Conservation (phyloP, 2,329 filamentous ascomycete genomes). For the Colletotrichum orchidophilum region DNA sequence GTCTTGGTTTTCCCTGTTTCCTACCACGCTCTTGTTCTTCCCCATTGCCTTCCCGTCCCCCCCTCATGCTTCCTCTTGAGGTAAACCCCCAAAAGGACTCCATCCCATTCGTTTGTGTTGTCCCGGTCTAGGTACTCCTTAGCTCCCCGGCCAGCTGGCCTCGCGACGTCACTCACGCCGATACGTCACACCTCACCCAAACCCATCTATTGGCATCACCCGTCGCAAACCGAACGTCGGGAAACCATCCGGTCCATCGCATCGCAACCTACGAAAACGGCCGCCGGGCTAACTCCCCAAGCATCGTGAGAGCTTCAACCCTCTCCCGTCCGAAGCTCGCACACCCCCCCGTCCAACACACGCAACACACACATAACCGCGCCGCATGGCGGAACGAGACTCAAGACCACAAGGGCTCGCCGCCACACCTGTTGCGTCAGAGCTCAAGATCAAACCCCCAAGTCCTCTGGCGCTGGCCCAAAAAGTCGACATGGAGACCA, state of each 20-base stretch:
- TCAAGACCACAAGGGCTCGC: slow-evolving; percentile 30
- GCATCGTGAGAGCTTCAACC: not conserved
- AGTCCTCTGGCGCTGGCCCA: slow-evolving; percentile 45
- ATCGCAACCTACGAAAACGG: not conserved
- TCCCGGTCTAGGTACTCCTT: slow-evolving; percentile 1
- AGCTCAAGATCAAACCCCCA: slow-evolving; percentile 37
- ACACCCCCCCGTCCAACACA: not conserved
- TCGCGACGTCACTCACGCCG: slow-evolving; percentile 26
- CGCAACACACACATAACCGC: not conserved
- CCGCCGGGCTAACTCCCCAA: not conserved
- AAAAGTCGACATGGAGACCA: slow-evolving; percentile 35
- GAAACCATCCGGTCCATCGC: not conserved
- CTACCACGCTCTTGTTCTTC: not conserved
- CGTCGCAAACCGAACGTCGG: slow-evolving; percentile 24
- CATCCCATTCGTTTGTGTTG: not conserved
- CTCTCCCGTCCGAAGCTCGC: not conserved
- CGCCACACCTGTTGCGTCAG: slow-evolving; percentile 19
- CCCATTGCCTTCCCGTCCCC: not conserved
- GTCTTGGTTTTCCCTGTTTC: not conserved
- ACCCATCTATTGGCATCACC: not conserved
- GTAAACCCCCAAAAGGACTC: not conserved
- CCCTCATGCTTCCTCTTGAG: not conserved
- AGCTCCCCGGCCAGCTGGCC: slow-evolving; percentile 4
- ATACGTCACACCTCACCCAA: slow-evolving; percentile 19
- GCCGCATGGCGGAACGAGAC: slow-evolving; percentile 28